Conservation (phyloP, 495 filamentous ascomycete genomes). For the Aspergillus conjunctus region DNA sequence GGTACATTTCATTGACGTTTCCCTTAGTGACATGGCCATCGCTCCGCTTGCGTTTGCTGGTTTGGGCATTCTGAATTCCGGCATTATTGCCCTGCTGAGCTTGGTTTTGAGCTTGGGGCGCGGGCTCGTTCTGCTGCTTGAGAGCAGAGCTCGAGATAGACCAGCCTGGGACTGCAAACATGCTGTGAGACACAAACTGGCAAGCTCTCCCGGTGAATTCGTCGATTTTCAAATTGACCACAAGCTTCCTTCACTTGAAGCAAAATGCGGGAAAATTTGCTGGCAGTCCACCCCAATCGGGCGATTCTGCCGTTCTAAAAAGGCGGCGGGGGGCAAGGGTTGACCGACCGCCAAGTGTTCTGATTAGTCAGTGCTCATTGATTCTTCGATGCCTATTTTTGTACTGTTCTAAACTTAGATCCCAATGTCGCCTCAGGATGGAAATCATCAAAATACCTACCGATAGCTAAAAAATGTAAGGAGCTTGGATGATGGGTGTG, state of each 20-base stretch:
- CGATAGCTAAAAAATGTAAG: too few species aligned
- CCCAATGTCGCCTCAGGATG: too few species aligned
- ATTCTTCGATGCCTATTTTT: too few species aligned
- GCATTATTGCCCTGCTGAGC: conserved; percentile 33
- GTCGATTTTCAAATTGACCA: neutral
- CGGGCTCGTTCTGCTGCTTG: conserved; percentile 64
- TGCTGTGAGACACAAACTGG: conserved; percentile 36
- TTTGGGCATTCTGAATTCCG: conserved; percentile 34
- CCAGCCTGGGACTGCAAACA: conserved; percentile 96
- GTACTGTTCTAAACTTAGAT: too few species aligned
- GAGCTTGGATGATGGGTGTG: too few species aligned
- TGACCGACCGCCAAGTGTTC: too few species aligned
- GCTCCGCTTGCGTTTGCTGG: conserved; percentile 58
- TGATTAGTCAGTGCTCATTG: too few species aligned
- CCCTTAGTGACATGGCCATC: conserved; percentile 61
- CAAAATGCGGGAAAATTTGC: conserved; percentile 23
- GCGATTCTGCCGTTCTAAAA: conserved; percentile 29
- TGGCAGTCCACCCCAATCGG: conserved; percentile 11
- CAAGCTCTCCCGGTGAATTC: neutral
- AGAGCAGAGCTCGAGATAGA: conserved; percentile 69
- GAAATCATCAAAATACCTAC: too few species aligned
- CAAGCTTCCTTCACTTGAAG: neutral
- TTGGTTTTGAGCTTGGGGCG: conserved; percentile 27
- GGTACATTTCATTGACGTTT: conserved; percentile 77
- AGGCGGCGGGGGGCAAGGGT: conserved; percentile 45